Evolutionary conservation across 176 grass and related monocot species (phyloP).

Genomic region (Hordeum marinum): DNA sequence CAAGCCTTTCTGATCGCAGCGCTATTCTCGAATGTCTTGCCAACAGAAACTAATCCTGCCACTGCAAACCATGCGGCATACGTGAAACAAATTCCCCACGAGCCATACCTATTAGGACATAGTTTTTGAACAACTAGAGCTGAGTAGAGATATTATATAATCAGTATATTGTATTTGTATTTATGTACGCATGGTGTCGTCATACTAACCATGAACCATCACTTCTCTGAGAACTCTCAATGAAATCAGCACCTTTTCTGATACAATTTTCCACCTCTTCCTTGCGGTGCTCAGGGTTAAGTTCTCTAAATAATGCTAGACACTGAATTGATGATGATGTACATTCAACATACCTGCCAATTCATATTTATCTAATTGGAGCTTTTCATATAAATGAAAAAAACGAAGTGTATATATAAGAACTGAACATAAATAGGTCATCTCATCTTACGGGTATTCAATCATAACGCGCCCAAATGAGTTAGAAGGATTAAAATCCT

Average conservation of each 20-base stretch:
- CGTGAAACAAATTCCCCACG: constrained; percentile 90
- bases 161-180: no score
- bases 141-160: no score
- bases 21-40: constrained; percentile 62
- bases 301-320: constrained; percentile 71
- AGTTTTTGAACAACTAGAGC: no score
- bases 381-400: neutral
- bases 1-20: constrained; percentile 70
- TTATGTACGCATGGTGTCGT: neutral
- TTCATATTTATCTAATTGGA: neutral
- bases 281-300: constrained; percentile 62
- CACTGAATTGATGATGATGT: constrained; percentile 88
- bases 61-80: constrained; percentile 91
- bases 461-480: constrained; percentile 86
- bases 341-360: constrained; percentile 84
- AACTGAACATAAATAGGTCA: neutral
- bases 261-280: constrained; percentile 68
- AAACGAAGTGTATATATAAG: no score
- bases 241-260: constrained; percentile 49
- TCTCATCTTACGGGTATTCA: constrained; percentile 86
- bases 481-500: constrained; percentile 89
- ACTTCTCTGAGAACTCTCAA: constrained; percentile 56
- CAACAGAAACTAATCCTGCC: constrained; percentile 62
- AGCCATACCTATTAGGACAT: constrained; percentile 57
- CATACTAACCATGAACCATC: constrained; percentile 88